phyloP scores from a whole-genome alignment of 768 basidiomycete species.

The Hericium rajendrae region DNA sequence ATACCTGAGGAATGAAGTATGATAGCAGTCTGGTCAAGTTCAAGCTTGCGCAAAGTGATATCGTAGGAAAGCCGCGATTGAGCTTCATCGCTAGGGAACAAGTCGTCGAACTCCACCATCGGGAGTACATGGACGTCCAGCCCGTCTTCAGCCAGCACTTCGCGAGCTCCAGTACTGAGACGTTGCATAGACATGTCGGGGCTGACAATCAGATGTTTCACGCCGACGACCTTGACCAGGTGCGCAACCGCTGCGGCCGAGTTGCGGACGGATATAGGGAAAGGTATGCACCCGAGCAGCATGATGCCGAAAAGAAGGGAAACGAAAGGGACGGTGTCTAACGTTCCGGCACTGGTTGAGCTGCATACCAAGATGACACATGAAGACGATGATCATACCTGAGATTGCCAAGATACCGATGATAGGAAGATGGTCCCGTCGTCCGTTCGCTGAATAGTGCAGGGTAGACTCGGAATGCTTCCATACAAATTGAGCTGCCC shows the following conservation, averaged over 20 bases:
- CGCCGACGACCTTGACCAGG: not conserved
- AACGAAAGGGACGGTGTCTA: slow-evolving; percentile 16
- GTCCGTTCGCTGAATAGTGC: not conserved
- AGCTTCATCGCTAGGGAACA: not conserved
- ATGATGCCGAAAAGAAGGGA: slow-evolving; percentile 17
- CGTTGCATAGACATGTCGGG: slow-evolving; percentile 9
- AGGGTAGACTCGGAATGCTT: not conserved
- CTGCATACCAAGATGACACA: not conserved
- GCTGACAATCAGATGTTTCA: not conserved
- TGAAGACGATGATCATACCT: slow-evolving; percentile 7
- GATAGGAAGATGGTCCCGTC: slow-evolving; percentile 7
- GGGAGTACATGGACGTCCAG: not conserved
- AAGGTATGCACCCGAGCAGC: not conserved
- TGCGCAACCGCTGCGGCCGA: slow-evolving; percentile 2
- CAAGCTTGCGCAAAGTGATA: not conserved
- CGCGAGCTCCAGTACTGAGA: not conserved
- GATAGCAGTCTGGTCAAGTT: not conserved
- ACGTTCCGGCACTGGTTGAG: not conserved
- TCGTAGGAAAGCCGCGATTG: not conserved
- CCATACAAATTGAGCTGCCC: slow-evolving; percentile 4
- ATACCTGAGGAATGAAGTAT: not conserved
- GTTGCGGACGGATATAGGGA: slow-evolving; percentile 4
- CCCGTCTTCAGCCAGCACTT: not conserved
- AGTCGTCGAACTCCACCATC: not conserved
- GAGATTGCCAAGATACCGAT: slow-evolving; percentile 8